Percentiles rank a stretch among this genome's conserved stretches.
Conservation (phyloP, 106 monocot species). For the Alisma plantagoaquatica region DNA sequence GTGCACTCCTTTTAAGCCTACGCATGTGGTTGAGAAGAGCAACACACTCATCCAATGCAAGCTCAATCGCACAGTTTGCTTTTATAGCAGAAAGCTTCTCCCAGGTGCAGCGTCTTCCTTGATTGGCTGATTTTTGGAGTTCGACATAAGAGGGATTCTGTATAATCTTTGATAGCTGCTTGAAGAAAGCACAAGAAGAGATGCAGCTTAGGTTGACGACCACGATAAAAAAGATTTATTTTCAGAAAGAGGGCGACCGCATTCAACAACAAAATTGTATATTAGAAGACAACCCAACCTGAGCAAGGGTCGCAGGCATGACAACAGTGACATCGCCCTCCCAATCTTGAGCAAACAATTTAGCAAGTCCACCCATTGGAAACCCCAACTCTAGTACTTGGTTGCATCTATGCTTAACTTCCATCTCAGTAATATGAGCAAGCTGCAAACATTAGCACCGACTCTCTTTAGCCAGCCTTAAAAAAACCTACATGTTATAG, state of each 20-base stretch:
- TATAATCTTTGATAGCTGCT: constrained; percentile 86
- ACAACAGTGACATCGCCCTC: constrained; percentile 93
- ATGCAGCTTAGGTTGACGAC: not conserved
- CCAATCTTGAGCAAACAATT: constrained; percentile 97
- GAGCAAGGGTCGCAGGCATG: constrained; percentile 93
- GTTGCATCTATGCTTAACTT: constrained; percentile 95
- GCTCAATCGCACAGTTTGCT: constrained; percentile 91
- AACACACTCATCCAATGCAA: constrained; percentile 86
- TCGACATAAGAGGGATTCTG: constrained; percentile 74
- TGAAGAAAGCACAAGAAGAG: constrained; percentile 7
- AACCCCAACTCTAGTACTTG: constrained; percentile 86
- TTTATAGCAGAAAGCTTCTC: constrained; percentile 94
- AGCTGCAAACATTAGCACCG: constrained; percentile 41
- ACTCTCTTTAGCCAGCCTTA: no score
- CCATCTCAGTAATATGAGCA: constrained; percentile 87
- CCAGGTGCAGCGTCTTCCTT: constrained; percentile 95
- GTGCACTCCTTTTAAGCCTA: constrained; percentile 57
- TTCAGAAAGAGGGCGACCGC: no score
- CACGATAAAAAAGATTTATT: not conserved
- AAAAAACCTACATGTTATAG: no score
- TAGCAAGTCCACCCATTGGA: constrained; percentile 78
- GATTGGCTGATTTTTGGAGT: constrained; percentile 83
- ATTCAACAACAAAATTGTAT: no score
- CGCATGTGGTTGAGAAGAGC: constrained; percentile 86
- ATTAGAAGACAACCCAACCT: constrained; percentile 26